Evolutionary conservation across 2,329 filamentous ascomycete species (phyloP), one percentile per base, ranked within the genome.

Genomic region (Thielaviopsis populi): DNA sequence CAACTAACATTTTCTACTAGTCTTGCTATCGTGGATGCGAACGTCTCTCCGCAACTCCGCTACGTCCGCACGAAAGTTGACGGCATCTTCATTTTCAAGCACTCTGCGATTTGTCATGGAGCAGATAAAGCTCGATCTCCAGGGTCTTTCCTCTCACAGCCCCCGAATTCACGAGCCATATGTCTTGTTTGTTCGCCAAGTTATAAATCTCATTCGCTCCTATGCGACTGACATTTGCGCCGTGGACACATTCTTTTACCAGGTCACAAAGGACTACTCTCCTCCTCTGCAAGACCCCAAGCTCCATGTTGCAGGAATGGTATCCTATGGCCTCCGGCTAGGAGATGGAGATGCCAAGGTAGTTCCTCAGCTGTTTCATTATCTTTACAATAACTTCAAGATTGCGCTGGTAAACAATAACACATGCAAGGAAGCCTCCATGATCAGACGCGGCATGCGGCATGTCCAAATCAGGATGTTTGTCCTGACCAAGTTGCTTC

Each of bases 351-450:
- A 83, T 63, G 68, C 71, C 1, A 75, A 74, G 37, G 78, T 77
- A 3, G 71, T 72, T 5, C 75, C 78, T 19, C 76, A 78, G 62
- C 74, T 84, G 2, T 84, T 84, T 69, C 79, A 79, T 69, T 80
- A 82, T 65, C 73, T 84, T 1, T 79, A 78, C 69, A 80, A 80
- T 68, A 82, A 79, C 70, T 82, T 82, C 69, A 83, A 82, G 69
- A 72, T 79, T 62, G 79, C 80, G 0, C 70, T 84, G 2, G 75
- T 76, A 53, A 79, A 79, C 64, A 73, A 77, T 64, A 76, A 74
- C 61, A 73, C 83, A n/a, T 69, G 69, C 5, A 74, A 78, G 5
- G 79, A 83, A 68, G 71, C 74, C 33, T 68, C 65, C 4, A 76
- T 83, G 61, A 68, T 84, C 22, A 71, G 71, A 42, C 73, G 73